Conservation (phyloP, 805 yeast species). For the Suhomyces pyralidae region DNA sequence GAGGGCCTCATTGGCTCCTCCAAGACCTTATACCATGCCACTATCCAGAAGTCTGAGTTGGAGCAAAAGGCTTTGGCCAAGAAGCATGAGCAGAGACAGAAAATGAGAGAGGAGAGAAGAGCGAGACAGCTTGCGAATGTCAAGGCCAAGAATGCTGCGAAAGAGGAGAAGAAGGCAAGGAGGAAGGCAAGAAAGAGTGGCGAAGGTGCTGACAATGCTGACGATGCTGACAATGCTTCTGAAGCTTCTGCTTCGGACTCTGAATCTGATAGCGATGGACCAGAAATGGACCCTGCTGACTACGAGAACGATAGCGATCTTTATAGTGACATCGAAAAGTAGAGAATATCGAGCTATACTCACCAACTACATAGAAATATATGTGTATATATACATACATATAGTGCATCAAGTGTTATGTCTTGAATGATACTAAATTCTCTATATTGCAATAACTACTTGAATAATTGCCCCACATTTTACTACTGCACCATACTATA, state of each 20-base stretch:
- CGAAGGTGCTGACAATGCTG: constrained; percentile 24
- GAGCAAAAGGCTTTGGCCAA: constrained; percentile 64
- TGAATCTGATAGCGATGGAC: constrained; percentile 25
- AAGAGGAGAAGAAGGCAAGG: constrained; percentile 70
- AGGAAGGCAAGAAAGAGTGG: constrained; percentile 49
- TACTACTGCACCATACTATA: too few species aligned
- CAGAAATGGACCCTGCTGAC: constrained; percentile 40
- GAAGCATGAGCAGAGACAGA: constrained; percentile 59
- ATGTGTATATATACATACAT: too few species aligned
- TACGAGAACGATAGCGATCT: constrained; percentile 52
- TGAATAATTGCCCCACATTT: too few species aligned
- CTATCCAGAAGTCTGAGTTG: constrained; percentile 56
- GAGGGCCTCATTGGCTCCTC: constrained; percentile 84
- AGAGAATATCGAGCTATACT: too few species aligned
- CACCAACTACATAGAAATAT: too few species aligned
- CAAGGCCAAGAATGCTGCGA: constrained; percentile 66
- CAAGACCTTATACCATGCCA: constrained; percentile 80
- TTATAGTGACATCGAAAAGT: constrained; percentile 30
- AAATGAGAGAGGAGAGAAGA: constrained; percentile 67
- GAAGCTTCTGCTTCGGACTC: not conserved
- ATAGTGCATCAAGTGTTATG: too few species aligned
- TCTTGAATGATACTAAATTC: too few species aligned
- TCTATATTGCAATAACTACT: too few species aligned
- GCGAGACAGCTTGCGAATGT: constrained; percentile 78
- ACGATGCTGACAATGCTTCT: constrained; percentile 11